Evolutionary conservation across 805 yeast species (phyloP).

Genomic region (Spathaspora sp.): DNA sequence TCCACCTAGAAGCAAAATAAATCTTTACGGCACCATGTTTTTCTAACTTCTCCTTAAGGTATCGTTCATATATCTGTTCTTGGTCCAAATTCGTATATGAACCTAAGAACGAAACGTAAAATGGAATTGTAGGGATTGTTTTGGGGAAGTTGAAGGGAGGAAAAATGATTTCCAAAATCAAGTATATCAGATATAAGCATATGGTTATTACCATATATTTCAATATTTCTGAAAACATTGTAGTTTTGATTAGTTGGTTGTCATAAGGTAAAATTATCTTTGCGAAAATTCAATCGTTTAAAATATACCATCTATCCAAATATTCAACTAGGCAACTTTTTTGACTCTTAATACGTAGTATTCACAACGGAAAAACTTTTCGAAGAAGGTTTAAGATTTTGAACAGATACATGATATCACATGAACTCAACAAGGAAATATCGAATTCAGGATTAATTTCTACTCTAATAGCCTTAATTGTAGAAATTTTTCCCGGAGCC

Average conservation of each 20-base stretch:
- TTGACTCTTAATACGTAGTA: background rate
- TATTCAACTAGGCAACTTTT: background rate
- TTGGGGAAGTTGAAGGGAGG: conserved; percentile 53
- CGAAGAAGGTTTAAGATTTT: background rate
- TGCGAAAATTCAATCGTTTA: background rate
- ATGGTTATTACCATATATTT: conserved; percentile 1
- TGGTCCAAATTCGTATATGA: conserved; percentile 45
- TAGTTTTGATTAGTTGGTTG: background rate
- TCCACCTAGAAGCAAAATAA: conserved; percentile 62
- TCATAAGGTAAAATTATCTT: background rate
- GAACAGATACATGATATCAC: background rate
- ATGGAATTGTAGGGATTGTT: conserved; percentile 59
- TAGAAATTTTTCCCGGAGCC: background rate
- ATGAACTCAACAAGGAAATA: background rate
- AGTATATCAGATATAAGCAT: background rate
- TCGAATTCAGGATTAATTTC: no score
- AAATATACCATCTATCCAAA: background rate
- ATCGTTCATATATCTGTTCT: conserved; percentile 39
- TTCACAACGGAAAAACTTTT: background rate
- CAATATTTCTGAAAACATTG: conserved; percentile 1
- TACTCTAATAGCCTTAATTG: background rate
- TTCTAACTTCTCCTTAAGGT: conserved; percentile 43
- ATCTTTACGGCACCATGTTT: conserved; percentile 56
- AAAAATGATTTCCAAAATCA: conserved; percentile 15
- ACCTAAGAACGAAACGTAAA: conserved; percentile 52